Base-by-base conservation (phyloP, 1,139 yeast genomes). In the Meyerozyma sp. region DNA sequence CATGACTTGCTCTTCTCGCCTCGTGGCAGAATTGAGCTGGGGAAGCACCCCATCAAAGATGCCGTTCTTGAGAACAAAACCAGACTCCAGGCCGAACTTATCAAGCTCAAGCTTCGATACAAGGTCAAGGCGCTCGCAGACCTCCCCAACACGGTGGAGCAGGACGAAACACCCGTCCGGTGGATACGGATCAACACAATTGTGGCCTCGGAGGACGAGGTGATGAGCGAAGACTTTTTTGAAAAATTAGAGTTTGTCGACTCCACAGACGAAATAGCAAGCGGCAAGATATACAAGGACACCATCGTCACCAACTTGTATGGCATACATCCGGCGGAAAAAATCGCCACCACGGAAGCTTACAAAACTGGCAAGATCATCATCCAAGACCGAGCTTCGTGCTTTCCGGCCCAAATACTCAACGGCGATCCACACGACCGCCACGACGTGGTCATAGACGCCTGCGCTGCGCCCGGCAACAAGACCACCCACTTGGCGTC, bases 401-500 rank as follows among this genome's bases (percentile, higher is more conserved):
- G 98, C 61, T 89, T 93, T 58, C 99, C 99, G 0, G 96, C 95
- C 0, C 82, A 81, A 46, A 90, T 94, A 23, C 65, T 93, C 42
- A 71, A 78, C 49, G 52, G 57, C 41, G 68, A 66, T 44, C 84
- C 90, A 0, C 49, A 58, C 0, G 70, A 77, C 11, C 75, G 75
- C 4, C 75, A 70, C 40, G 79, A 74, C 45, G 65, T 73, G 40
- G 79, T 90, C 7, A 86, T 93, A 37, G 99, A 93, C 65, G 87
- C 97, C 0, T 91, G 98, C 65, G 90, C 98, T 2, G 98, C 99
- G 0, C 99, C 99, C 1, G 99, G 99, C 6, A 93, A 93, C 63
- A 94, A 93, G 61, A 93, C 99, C 0, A 88, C 98, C 0, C 98
- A 91, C 64, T 69, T 84, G 26, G 96, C 98, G 0, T 78, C 95